Conservation (phyloP, 495 filamentous ascomycete genomes). For the Penicillium arizonense region DNA sequence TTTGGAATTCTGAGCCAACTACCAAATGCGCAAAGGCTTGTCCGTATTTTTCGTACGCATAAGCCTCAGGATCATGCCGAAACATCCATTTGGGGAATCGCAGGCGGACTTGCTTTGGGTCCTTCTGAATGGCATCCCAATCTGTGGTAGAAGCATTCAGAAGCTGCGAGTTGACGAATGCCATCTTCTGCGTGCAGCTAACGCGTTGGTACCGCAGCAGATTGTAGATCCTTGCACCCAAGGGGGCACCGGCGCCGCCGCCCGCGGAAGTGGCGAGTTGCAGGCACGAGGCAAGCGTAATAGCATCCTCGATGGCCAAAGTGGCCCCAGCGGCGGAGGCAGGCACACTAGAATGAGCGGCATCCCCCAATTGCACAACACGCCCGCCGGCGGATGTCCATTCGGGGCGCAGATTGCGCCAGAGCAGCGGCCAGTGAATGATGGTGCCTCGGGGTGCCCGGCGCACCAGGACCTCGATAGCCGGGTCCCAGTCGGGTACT, state of each 20-base stretch:
- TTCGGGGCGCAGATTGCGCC: background rate
- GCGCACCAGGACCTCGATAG: background rate
- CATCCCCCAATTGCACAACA: background rate
- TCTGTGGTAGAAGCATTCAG: too few relatives aligned
- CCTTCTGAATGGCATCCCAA: too few relatives aligned
- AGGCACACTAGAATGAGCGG: background rate
- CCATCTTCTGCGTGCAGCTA: background rate
- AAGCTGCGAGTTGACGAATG: too few relatives aligned
- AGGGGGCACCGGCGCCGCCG: background rate
- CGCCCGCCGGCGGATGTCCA: background rate
- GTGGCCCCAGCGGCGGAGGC: background rate
- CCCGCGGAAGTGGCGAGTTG: too few relatives aligned
- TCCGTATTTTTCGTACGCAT: background rate
- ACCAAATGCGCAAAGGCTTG: background rate
- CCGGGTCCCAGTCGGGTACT: background rate
- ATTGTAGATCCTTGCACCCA: background rate
- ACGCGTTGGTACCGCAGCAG: background rate
- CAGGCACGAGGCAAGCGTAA: background rate
- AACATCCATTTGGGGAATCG: too few relatives aligned
- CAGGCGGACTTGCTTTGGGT: too few relatives aligned
- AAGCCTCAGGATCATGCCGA: background rate
- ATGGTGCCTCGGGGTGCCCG: background rate
- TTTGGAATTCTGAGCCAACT: background rate
- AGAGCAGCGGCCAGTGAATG: background rate
- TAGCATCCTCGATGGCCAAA: background rate